phyloP scores from a whole-genome alignment of 768 basidiomycete genomes.

The Gelatoporia subvermispora region DNA sequence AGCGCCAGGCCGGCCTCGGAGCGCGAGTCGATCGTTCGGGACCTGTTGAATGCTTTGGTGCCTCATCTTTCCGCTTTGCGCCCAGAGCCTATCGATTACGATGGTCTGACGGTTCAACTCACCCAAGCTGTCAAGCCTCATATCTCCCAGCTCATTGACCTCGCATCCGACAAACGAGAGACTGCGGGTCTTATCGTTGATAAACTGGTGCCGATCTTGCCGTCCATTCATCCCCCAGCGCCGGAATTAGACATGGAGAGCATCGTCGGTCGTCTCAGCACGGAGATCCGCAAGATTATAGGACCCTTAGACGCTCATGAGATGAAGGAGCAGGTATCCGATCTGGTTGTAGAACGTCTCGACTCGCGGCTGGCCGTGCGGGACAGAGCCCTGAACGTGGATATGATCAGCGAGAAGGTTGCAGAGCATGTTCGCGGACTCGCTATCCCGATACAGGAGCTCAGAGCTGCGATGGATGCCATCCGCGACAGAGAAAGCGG shows the following conservation, averaged over 20 bases:
- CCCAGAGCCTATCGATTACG: conserved; percentile 71
- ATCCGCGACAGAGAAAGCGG: conserved; percentile 6
- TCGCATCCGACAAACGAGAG: conserved; percentile 85
- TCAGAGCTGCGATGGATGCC: conserved; percentile 15
- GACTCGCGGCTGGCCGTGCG: conserved; percentile 77
- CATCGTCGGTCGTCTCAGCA: conserved; percentile 53
- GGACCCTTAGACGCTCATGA: conserved; percentile 79
- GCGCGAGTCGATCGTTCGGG: conserved; percentile 56
- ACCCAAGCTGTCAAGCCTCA: conserved; percentile 86
- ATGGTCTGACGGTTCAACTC: conserved; percentile 66
- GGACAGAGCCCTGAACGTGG: conserved; percentile 65
- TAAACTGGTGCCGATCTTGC: conserved; percentile 61
- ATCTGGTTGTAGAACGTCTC: conserved; percentile 80
- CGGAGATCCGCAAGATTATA: conserved; percentile 67
- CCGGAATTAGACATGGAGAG: conserved; percentile 46
- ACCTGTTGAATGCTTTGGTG: conserved; percentile 49
- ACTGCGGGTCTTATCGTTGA: conserved; percentile 80
- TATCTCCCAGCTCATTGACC: conserved; percentile 83
- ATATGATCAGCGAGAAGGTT: conserved; percentile 51
- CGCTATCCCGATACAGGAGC: conserved; percentile 28
- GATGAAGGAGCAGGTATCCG: conserved; percentile 86
- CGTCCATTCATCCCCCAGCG: conserved; percentile 29
- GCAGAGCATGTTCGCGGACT: conserved; percentile 46
- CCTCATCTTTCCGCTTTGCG: conserved; percentile 61
- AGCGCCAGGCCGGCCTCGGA: conserved; percentile 41